phyloP scores from a whole-genome alignment of 1,139 yeast genomes.

The Scheffersomyces lignicola region DNA sequence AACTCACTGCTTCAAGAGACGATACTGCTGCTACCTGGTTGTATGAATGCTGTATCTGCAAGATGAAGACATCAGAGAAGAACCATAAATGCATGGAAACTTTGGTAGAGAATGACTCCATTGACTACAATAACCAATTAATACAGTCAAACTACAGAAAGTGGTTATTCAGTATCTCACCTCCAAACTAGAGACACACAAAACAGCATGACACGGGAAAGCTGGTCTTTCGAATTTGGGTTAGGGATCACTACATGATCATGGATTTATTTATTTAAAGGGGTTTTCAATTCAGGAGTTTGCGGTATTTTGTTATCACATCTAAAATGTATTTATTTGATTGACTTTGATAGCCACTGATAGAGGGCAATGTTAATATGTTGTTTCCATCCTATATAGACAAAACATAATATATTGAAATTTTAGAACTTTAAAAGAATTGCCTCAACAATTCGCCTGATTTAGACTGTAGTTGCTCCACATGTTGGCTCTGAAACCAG shows the following conservation, averaged over 20 bases:
- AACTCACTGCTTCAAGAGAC: background rate
- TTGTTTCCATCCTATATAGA: too few species aligned
- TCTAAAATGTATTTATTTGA: too few species aligned
- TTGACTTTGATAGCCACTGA: too few species aligned
- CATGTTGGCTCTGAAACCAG: too few species aligned
- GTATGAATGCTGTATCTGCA: constrained; percentile 15
- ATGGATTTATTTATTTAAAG: too few species aligned
- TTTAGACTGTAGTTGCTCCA: too few species aligned
- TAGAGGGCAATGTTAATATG: too few species aligned
- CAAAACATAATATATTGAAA: too few species aligned
- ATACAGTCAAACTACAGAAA: constrained; percentile 27
- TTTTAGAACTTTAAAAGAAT: too few species aligned
- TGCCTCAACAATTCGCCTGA: too few species aligned
- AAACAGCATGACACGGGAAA: too few species aligned
- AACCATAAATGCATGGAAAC: constrained; percentile 6
- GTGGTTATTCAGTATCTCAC: constrained; percentile 24
- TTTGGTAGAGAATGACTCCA: constrained; percentile 8
- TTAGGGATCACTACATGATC: background rate
- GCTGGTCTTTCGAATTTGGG: constrained; percentile 1
- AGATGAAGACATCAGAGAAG: constrained; percentile 3
- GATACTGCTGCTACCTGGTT: constrained; percentile 4
- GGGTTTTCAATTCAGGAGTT: background rate
- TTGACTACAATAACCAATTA: constrained; percentile 17
- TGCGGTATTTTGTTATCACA: background rate
- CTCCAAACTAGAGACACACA: constrained; percentile 12